Percentiles rank a stretch among this genome's conserved stretches.
phyloP scores from a whole-genome alignment of 2,329 filamentous ascomycete species.

The Colletotrichum eremochloae region DNA sequence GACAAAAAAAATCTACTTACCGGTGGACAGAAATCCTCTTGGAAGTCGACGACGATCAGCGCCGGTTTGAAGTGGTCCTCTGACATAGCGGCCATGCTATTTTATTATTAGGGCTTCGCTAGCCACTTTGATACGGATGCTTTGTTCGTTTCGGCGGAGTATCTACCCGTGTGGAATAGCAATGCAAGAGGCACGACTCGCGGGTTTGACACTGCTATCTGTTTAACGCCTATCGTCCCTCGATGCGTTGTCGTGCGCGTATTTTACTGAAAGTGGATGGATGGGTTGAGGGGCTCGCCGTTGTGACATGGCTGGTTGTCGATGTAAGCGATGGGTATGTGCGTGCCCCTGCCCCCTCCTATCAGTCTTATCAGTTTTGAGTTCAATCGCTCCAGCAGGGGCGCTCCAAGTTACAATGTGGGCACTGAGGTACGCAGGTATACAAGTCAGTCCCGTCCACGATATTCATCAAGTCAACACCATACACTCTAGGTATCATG shows the following conservation, averaged over 20 bases:
- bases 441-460: too few relatives aligned
- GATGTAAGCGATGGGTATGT: too few relatives aligned
- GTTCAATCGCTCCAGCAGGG: too few relatives aligned
- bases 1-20: constrained; percentile 63
- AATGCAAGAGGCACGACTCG: background rate
- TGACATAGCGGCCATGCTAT: constrained; percentile 42
- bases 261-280: background rate
- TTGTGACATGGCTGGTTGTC: background rate
- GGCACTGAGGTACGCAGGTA: too few relatives aligned
- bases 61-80: constrained; percentile 60
- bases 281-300: background rate
- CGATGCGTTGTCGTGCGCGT: background rate
- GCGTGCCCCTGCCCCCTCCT: too few relatives aligned
- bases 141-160: background rate
- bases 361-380: background rate
- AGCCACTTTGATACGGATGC: background rate
- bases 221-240: background rate
- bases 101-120: background rate
- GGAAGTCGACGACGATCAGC: constrained; percentile 84
- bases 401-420: too few relatives aligned
- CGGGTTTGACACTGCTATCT: background rate
- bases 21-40: constrained; percentile 95
- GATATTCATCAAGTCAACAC: too few relatives aligned
- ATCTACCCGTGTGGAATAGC: background rate
- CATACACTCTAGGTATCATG: too few relatives aligned